These are phyloP conservation scores for Dianthus caryophyllus DNA, from an alignment of 148 eudicot genomes.

Conservation along the genomic window DNA sequence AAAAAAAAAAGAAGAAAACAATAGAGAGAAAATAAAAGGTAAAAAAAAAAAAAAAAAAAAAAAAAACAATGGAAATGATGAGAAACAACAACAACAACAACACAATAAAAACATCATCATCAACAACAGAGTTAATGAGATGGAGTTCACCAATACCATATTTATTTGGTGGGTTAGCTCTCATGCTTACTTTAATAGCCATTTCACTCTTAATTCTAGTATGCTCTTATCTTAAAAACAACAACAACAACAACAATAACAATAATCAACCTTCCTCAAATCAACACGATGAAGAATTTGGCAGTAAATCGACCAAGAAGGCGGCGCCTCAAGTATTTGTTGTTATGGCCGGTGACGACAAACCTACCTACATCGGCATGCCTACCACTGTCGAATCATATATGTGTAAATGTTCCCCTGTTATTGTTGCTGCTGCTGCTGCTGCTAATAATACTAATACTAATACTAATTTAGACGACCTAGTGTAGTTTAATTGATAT, in stretches of 20 bases:
- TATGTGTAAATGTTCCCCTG: background rate
- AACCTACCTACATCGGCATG: conserved; percentile 29
- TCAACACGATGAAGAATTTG: background rate
- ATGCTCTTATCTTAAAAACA: conserved; percentile 16
- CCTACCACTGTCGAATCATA: background rate
- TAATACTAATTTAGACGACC: background rate
- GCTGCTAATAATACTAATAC: too few species aligned
- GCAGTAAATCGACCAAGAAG: background rate
- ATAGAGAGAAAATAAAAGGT: too few species aligned
- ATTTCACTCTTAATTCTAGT: conserved; percentile 27
- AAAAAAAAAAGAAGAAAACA: background rate
- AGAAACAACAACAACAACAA: background rate
- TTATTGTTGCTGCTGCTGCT: too few species aligned
- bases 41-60: too few species aligned
- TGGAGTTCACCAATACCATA: conserved; percentile 40
- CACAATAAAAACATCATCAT: background rate
- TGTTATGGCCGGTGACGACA: conserved; percentile 36
- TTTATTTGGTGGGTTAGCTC: conserved; percentile 36
- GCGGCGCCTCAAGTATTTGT: conserved; percentile 22
- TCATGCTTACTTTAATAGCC: conserved; percentile 31
- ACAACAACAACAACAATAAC: background rate
- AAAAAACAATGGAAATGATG: conserved; percentile 4
- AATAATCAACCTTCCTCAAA: conserved; percentile 6
- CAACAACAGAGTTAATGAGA: conserved; percentile 7
- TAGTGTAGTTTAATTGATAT: background rate